These are phyloP conservation scores for Brassica rapa DNA, from an alignment of 345 rosid genomes.

Conservation along the genomic window DNA sequence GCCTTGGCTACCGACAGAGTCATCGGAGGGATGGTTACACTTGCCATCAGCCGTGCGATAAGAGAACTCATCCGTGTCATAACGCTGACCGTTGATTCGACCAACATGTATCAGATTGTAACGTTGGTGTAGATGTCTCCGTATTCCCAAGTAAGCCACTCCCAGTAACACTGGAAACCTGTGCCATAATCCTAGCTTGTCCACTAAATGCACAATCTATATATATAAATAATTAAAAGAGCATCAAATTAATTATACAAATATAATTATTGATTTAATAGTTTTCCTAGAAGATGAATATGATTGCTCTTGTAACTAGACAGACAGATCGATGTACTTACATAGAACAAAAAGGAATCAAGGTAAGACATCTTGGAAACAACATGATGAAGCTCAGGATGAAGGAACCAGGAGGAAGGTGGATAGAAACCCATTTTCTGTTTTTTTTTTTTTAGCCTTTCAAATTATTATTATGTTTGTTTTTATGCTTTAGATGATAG, in stretches of 20 bases:
- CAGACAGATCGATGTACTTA: slow-evolving; percentile 29
- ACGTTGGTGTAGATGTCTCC: slow-evolving; percentile 75
- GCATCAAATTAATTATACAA: background rate
- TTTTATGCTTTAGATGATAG: slow-evolving; percentile 37
- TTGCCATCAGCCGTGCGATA: slow-evolving; percentile 71
- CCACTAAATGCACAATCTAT: slow-evolving; percentile 64
- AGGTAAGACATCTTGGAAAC: slow-evolving; percentile 59
- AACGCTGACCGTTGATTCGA: slow-evolving; percentile 46
- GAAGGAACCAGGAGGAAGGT: slow-evolving; percentile 46
- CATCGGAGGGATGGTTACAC: slow-evolving; percentile 61
- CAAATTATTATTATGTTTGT: background rate
- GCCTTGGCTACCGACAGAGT: slow-evolving; percentile 65
- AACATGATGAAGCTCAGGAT: slow-evolving; percentile 56
- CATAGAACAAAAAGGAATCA: slow-evolving; percentile 61
- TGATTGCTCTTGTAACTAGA: background rate
- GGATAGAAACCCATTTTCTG: slow-evolving; percentile 44
- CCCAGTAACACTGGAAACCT: slow-evolving; percentile 66
- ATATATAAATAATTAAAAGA: background rate
- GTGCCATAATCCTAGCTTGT: slow-evolving; percentile 67
- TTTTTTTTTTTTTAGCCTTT: background rate
- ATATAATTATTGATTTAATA: background rate
- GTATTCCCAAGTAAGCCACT: slow-evolving; percentile 55
- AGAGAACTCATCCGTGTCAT: slow-evolving; percentile 48
- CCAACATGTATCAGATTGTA: slow-evolving; percentile 75
- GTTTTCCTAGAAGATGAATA: background rate